Evolutionary conservation across 805 yeast genomes (phyloP), one percentile per base, ranked within the genome.

Genomic region (Yamadazyma endophytica): DNA sequence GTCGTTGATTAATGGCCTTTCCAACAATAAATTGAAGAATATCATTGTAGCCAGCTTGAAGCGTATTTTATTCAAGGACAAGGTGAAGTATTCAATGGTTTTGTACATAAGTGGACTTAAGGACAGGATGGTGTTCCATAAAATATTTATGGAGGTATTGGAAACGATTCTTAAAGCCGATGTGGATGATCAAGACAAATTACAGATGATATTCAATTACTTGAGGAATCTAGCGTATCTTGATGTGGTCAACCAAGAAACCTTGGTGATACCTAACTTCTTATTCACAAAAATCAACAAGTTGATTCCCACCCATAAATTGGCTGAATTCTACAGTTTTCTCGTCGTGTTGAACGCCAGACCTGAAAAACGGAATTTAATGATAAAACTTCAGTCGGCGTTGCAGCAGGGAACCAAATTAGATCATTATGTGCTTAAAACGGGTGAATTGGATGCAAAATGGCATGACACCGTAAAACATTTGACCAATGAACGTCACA

Each of bases 361-460:
- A 29, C 48, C 65, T 7, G 34, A 36, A n/a, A 33, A 43, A n/a
- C 14, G 33, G 2, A 21, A 30, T 7, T 29, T 34, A 4, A 33
- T 52, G 21, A 33, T 45, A 13, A 17, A 25, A 1, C 24, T 64
- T 19, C 56, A 54, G 26, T 33, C 40, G 14, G 35, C 43, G 6
- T 47, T 64, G 13, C 31, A 46, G 14, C 35, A 32, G 5, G 67
- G 71, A 5, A 43, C 57, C 1, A 47, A 52, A 19, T 22, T 56
- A 11, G 68, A 62, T 3, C 49, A 48, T 26, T 55, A 53, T 32
- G 50, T 61, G 4, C 53, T 51, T 6, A 41, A 68, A 27, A 61
- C 70, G 2, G 71, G 71, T 2, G 43, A 52, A 30, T 28, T 58
- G 5, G 42, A 52, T 20, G 53, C 68, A 4, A 54, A 54, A 31